Conservation (phyloP, 2,329 filamentous ascomycete species). For the Calonectria fujianensis region DNA sequence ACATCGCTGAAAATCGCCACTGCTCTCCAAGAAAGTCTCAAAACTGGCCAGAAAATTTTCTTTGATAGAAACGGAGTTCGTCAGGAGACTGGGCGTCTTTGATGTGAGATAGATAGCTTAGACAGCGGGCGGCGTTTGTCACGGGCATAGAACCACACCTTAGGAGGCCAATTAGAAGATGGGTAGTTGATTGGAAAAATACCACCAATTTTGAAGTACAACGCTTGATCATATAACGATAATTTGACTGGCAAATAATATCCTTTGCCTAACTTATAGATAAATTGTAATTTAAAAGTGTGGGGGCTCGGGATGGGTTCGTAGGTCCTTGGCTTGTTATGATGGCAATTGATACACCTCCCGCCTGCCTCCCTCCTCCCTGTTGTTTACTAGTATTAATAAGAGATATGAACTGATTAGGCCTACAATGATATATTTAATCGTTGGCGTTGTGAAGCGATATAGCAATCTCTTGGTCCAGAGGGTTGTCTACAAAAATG, state of each 20-base stretch:
- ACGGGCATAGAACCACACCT: not conserved
- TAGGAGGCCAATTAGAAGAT: not conserved
- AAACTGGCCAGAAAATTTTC: not conserved
- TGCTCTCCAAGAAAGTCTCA: not conserved
- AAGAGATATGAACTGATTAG: no score
- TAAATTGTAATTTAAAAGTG: no score
- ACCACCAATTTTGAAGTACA: not conserved
- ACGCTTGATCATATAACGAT: not conserved
- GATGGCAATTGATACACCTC: no score
- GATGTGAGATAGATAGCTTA: not conserved
- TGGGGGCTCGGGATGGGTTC: no score
- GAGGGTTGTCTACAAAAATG: no score
- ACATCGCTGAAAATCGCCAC: not conserved
- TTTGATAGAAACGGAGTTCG: slow-evolving; percentile 2
- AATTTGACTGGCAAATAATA: not conserved
- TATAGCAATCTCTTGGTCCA: no score
- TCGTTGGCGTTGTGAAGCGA: no score
- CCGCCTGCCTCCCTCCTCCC: no score
- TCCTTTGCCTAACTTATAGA: no score
- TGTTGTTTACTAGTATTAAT: no score
- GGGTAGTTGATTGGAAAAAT: not conserved
- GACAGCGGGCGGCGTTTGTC: not conserved
- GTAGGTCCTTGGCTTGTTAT: no score
- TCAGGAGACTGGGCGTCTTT: not conserved
- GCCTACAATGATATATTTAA: no score